phyloP scores from a whole-genome alignment of 2,329 filamentous ascomycete genomes.

The Penicillium decumbens region DNA sequence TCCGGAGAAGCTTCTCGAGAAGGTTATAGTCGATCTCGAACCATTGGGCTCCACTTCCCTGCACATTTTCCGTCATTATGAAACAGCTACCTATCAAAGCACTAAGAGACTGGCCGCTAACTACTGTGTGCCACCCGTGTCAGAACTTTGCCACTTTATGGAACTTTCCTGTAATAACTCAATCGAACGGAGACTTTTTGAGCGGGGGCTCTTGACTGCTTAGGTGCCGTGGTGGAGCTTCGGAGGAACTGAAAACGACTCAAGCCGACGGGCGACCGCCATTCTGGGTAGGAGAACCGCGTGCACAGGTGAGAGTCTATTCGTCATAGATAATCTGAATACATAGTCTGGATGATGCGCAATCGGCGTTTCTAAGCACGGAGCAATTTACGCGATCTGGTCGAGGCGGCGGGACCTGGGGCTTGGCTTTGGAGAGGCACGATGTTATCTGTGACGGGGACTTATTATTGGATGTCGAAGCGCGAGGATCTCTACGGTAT shows the following conservation, averaged over 20 bases:
- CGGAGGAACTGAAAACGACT: constrained; percentile 17
- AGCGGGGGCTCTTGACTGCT: background rate
- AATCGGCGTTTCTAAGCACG: constrained; percentile 21
- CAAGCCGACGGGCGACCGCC: constrained; percentile 20
- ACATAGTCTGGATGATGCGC: constrained; percentile 5
- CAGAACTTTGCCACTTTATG: background rate
- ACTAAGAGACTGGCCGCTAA: background rate
- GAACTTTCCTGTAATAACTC: background rate
- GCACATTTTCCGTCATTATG: background rate
- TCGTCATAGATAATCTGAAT: constrained; percentile 2
- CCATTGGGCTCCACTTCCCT: constrained; percentile 14
- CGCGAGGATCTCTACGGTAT: background rate
- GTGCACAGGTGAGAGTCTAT: constrained; percentile 3
- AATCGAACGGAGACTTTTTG: constrained; percentile 5
- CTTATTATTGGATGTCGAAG: background rate
- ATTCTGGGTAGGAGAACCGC: constrained; percentile 29
- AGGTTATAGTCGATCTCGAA: constrained; percentile 10
- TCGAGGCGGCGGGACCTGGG: background rate
- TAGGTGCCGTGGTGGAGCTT: constrained; percentile 18
- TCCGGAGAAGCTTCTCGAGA: constrained; percentile 28
- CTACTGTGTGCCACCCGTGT: background rate
- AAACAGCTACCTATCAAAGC: background rate
- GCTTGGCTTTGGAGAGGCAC: background rate
- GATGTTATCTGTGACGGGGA: background rate
- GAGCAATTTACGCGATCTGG: constrained; percentile 13